Percentiles rank a stretch among this genome's conserved stretches.
Conservation (phyloP, 352 stramenopile species). For the Phytophthora pluvialis region DNA sequence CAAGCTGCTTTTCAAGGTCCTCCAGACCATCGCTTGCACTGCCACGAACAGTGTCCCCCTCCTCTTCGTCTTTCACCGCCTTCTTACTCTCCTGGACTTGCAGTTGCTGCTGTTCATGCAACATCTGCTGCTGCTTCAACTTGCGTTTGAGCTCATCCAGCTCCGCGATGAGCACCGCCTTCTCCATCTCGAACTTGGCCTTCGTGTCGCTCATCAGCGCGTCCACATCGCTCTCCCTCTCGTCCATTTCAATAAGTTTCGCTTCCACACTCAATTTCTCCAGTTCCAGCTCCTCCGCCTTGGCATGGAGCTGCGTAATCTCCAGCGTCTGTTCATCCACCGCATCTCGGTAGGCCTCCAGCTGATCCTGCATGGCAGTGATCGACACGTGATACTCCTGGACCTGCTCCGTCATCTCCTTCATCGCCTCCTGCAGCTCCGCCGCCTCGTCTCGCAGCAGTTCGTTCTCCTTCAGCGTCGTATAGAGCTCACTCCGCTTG, state of each 20-base stretch:
- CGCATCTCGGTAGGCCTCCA: constrained; percentile 55
- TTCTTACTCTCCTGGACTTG: constrained; percentile 30
- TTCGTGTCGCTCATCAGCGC: constrained; percentile 50
- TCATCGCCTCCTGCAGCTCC: constrained; percentile 45
- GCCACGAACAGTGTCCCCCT: constrained; percentile 7
- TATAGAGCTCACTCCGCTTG: constrained; percentile 67
- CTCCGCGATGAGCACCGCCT: constrained; percentile 49
- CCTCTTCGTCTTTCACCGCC: constrained; percentile 8
- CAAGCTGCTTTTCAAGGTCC: constrained; percentile 65
- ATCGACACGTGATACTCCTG: constrained; percentile 56
- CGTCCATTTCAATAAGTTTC: constrained; percentile 81
- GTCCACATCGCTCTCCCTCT: constrained; percentile 67
- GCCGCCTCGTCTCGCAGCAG: constrained; percentile 47
- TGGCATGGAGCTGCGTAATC: constrained; percentile 63
- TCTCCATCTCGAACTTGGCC: constrained; percentile 65
- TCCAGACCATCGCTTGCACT: constrained; percentile 25
- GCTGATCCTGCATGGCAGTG: constrained; percentile 55
- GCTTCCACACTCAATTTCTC: constrained; percentile 63
- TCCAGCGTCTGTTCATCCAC: constrained; percentile 75
- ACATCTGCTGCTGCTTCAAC: constrained; percentile 42
- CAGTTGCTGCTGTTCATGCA: constrained; percentile 46
- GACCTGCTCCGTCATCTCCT: constrained; percentile 44
- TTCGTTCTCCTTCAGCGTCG: constrained; percentile 73
- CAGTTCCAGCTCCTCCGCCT: constrained; percentile 55
- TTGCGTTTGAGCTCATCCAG: constrained; percentile 49